These are phyloP conservation scores for Rhododendron ovatum DNA, from an alignment of 148 eudicot species.

Conservation along the genomic window DNA sequence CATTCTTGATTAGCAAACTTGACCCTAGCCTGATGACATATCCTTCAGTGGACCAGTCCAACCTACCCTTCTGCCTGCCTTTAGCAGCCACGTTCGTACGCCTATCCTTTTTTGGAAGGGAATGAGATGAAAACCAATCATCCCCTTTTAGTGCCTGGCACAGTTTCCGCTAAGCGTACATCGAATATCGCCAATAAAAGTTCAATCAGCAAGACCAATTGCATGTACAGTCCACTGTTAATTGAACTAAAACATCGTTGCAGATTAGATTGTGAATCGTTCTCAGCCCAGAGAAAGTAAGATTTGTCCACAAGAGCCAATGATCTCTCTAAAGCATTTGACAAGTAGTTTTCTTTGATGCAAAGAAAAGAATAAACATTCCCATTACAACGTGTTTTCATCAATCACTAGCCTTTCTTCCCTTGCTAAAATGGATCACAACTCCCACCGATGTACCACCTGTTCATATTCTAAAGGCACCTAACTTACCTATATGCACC, in stretches of 20 bases:
- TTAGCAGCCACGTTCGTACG: too few relatives aligned
- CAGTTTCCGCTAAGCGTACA: background rate
- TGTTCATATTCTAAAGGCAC: slow-evolving; percentile 1
- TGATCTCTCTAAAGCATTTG: background rate
- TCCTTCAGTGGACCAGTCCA: too few relatives aligned
- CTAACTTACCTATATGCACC: background rate
- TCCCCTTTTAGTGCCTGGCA: background rate
- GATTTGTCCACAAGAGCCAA: background rate
- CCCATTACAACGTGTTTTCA: background rate
- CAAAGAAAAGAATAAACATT: background rate
- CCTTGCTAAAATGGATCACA: slow-evolving; percentile 4
- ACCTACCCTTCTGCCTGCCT: too few relatives aligned
- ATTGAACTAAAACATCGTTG: background rate
- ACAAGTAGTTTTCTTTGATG: background rate
- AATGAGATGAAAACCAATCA: background rate
- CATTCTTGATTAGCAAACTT: too few relatives aligned
- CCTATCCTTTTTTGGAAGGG: background rate
- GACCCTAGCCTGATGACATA: too few relatives aligned
- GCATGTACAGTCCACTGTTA: background rate
- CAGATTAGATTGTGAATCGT: background rate
- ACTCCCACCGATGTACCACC: background rate
- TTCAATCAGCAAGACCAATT: background rate
- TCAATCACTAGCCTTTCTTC: background rate
- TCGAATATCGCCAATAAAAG: background rate
- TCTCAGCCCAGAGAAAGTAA: background rate